phyloP scores from a whole-genome alignment of 164 flowering plant genomes.

The Stephania cephalantha region DNA sequence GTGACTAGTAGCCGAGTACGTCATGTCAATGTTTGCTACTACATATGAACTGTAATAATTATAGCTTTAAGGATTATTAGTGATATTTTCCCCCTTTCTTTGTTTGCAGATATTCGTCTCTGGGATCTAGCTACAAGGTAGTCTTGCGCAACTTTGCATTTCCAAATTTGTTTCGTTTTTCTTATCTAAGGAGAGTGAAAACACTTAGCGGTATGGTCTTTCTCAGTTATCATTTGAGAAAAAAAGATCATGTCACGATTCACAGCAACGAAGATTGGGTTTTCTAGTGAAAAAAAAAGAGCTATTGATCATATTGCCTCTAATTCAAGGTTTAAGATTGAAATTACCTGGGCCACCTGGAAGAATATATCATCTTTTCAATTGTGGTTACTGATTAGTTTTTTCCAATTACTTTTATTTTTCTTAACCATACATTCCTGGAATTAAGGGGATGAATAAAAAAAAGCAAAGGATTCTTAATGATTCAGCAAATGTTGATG shows the following conservation, averaged over 20 bases:
- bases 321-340: neutral
- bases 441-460: neutral
- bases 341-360: neutral
- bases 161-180: neutral
- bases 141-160: neutral
- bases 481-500: too few relatives aligned
- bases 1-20: neutral
- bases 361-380: neutral
- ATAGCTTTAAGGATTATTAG: neutral
- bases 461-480: too few relatives aligned
- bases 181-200: neutral
- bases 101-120: slow-evolving; percentile 79
- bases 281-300: neutral
- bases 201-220: neutral
- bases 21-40: neutral
- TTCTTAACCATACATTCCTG: neutral
- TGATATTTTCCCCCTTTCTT: slow-evolving; percentile 4
- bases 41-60: neutral
- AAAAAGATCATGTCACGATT: neutral
- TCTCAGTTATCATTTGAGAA: neutral
- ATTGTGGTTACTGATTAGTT: neutral
- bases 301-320: neutral
- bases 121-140: slow-evolving; percentile 96
- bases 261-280: neutral
- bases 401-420: neutral